Conservation (phyloP, 106 monocot species). For the Amphibolis antarctica region DNA sequence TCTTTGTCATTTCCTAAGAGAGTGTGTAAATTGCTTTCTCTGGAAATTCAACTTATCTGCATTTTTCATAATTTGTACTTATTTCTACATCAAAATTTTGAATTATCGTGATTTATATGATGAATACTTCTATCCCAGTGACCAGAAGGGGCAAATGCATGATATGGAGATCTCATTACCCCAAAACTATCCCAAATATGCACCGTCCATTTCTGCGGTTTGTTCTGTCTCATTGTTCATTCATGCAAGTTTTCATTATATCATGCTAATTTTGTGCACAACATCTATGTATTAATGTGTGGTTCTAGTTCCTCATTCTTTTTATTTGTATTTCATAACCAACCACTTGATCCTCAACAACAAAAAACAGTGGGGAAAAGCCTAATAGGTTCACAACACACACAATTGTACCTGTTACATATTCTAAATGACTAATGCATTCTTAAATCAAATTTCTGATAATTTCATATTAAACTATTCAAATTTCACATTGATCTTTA, state of each 20-base stretch:
- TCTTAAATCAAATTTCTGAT: too few relatives aligned
- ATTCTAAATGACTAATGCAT: too few relatives aligned
- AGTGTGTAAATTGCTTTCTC: too few relatives aligned
- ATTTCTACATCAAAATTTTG: not conserved
- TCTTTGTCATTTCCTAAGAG: too few relatives aligned
- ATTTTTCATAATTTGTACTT: not conserved
- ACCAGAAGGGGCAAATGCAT: slow-evolving; percentile 33
- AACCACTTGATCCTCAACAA: too few relatives aligned
- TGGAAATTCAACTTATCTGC: too few relatives aligned
- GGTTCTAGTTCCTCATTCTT: not conserved
- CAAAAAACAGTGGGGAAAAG: too few relatives aligned
- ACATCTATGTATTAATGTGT: not conserved
- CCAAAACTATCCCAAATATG: slow-evolving; percentile 30
- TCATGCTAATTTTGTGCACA: not conserved
- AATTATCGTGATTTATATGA: not conserved
- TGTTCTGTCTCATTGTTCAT: slow-evolving; percentile 3
- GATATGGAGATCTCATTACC: slow-evolving; percentile 37
- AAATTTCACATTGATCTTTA: too few relatives aligned
- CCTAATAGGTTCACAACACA: too few relatives aligned
- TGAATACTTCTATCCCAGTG: slow-evolving; percentile 19
- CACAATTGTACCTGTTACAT: too few relatives aligned
- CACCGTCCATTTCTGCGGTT: slow-evolving; percentile 52
- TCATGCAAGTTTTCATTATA: not conserved
- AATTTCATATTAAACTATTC: too few relatives aligned
- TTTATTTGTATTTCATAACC: too few relatives aligned